These are phyloP conservation scores for Trametes gibbosa DNA, from an alignment of 768 basidiomycete genomes.

Conservation along the genomic window DNA sequence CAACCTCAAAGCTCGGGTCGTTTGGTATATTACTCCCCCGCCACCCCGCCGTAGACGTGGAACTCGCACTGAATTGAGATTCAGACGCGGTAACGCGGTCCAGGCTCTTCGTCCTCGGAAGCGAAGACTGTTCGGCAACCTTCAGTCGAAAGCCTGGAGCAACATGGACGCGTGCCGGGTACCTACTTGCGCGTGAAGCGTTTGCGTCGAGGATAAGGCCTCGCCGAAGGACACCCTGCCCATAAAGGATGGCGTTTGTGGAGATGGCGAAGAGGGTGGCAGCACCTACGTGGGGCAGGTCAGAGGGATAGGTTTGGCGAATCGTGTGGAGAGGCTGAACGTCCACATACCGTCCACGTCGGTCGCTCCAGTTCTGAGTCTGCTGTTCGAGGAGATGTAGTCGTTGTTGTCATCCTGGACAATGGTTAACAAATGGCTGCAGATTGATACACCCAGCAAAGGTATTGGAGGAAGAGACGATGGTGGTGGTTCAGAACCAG, in stretches of 20 bases:
- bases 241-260: not conserved
- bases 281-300: too few relatives aligned
- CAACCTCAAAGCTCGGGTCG: constrained; percentile 40
- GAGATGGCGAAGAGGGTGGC: not conserved
- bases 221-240: not conserved
- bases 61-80: not conserved
- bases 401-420: not conserved
- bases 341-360: too few relatives aligned
- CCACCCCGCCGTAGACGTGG: not conserved
- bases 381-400: too few relatives aligned
- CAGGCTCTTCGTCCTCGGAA: not conserved
- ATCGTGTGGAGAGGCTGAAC: too few relatives aligned
- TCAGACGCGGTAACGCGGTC: not conserved
- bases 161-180: not conserved
- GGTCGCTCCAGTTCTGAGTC: too few relatives aligned
- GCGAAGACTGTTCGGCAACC: not conserved
- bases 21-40: not conserved
- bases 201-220: not conserved
- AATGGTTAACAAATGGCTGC: not conserved
- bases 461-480: too few relatives aligned
- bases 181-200: not conserved
- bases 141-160: not conserved
- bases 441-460: not conserved
- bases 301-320: not conserved
- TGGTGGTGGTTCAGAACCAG: not conserved